A percentile compares a stretch with the other conserved stretches of the same genome.
Evolutionary conservation across 345 rosid species (phyloP).

Genomic region (Lepidium didymum): DNA sequence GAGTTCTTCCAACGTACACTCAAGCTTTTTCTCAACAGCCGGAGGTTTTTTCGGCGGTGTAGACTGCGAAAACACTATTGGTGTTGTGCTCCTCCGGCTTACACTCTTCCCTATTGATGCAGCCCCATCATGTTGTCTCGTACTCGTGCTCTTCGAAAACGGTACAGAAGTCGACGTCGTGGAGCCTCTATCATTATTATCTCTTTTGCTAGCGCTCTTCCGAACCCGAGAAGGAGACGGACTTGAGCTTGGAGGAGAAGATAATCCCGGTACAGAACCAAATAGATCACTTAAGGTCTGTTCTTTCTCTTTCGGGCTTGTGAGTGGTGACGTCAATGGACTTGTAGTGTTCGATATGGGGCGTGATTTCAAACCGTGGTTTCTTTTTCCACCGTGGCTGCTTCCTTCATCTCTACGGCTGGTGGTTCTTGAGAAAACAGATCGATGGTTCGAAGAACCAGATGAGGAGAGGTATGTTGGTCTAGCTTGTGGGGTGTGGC

Average conservation of each 20-base stretch:
- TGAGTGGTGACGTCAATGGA: slow-evolving; percentile 17
- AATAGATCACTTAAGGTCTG: slow-evolving; percentile 19
- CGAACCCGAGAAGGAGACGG: slow-evolving; percentile 9
- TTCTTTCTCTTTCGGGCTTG: slow-evolving; percentile 26
- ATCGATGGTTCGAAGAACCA: slow-evolving; percentile 20
- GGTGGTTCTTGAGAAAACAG: slow-evolving; percentile 13
- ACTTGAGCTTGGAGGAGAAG: slow-evolving; percentile 23
- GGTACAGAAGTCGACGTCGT: slow-evolving; percentile 14
- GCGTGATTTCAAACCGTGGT: slow-evolving; percentile 25
- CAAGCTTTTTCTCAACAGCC: slow-evolving; percentile 50
- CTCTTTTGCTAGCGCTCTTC: slow-evolving; percentile 29
- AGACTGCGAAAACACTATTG: slow-evolving; percentile 67
- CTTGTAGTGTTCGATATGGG: slow-evolving; percentile 21
- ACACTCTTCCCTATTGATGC: slow-evolving; percentile 30
- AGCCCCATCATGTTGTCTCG: slow-evolving; percentile 18
- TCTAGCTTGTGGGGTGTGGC: slow-evolving; percentile 40
- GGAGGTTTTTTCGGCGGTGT: slow-evolving; percentile 51
- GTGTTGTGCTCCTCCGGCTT: slow-evolving; percentile 44
- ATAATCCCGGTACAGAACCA: background rate
- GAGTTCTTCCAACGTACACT: slow-evolving; percentile 82
- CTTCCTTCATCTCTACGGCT: slow-evolving; percentile 33
- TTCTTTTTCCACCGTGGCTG: slow-evolving; percentile 11
- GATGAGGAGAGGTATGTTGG: slow-evolving; percentile 34
- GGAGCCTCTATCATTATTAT: slow-evolving; percentile 9
- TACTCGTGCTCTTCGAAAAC: slow-evolving; percentile 27